Conservation (phyloP, 2,329 filamentous ascomycete genomes). For the Trichoderma endophyticum region DNA sequence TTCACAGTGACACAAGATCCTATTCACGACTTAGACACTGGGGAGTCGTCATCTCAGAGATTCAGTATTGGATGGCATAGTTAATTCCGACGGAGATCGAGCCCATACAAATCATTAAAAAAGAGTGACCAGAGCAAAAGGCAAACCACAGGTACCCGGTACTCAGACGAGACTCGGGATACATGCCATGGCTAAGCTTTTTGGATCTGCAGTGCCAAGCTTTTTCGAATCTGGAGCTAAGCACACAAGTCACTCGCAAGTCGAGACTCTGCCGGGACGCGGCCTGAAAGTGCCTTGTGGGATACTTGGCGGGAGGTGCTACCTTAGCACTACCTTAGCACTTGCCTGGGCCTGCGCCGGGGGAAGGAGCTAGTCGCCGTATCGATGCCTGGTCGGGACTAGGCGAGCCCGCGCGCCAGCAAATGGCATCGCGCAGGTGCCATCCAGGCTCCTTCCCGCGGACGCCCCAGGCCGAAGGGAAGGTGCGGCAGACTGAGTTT, state of each 20-base stretch:
- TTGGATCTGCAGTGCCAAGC: constrained; percentile 14
- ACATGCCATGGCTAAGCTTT: constrained; percentile 7
- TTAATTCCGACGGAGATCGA: neutral
- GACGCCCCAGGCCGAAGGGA: neutral
- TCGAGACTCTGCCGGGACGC: neutral
- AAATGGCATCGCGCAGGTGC: neutral
- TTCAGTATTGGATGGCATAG: neutral
- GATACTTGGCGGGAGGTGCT: neutral
- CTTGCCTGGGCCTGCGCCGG: neutral
- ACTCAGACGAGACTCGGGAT: neutral
- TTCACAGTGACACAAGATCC: neutral
- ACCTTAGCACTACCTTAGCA: neutral
- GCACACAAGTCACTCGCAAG: neutral
- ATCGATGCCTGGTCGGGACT: neutral
- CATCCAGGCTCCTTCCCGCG: neutral
- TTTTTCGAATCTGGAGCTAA: constrained; percentile 17
- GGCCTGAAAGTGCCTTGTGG: neutral
- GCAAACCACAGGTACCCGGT: neutral
- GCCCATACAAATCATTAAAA: neutral
- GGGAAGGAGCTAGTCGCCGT: neutral
- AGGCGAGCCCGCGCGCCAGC: neutral
- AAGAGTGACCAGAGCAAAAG: neutral
- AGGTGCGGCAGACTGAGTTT: neutral
- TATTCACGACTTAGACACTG: neutral
- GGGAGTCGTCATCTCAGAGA: neutral